These are phyloP conservation scores for Tuber aestivum DNA, from an alignment of 495 filamentous ascomycete genomes.

Conservation along the genomic window DNA sequence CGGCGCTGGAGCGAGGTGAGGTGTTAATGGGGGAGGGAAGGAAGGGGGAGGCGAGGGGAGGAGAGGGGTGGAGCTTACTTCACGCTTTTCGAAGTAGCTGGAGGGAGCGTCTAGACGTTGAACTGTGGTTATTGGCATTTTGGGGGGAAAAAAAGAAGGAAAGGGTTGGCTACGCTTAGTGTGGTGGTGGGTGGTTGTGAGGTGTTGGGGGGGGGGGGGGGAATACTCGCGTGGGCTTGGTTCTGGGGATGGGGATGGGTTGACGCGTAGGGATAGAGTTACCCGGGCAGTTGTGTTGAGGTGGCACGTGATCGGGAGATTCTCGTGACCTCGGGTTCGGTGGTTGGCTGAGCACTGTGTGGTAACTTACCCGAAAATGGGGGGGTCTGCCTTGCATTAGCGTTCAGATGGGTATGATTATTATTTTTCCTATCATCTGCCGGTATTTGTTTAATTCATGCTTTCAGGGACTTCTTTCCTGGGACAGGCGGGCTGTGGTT, in stretches of 20 bases:
- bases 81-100: constrained; percentile 54
- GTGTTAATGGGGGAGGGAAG: neutral
- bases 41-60: neutral
- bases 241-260: neutral
- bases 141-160: too few relatives aligned
- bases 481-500: too few relatives aligned
- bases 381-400: too few relatives aligned
- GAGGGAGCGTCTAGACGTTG: constrained; percentile 69
- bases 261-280: neutral
- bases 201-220: neutral
- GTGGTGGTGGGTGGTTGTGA: neutral
- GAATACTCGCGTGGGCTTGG: neutral
- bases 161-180: neutral
- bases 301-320: neutral
- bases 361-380: too few relatives aligned
- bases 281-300: neutral
- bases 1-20: constrained; percentile 7
- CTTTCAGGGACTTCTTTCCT: too few relatives aligned
- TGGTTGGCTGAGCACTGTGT: too few relatives aligned
- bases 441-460: too few relatives aligned
- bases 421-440: too few relatives aligned
- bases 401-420: too few relatives aligned
- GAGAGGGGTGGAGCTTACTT: constrained; percentile 13
- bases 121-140: constrained; percentile 51
- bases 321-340: too few relatives aligned